Base-by-base conservation (phyloP, 257 asterid genomes). In the Nemophila menziesii region DNA sequence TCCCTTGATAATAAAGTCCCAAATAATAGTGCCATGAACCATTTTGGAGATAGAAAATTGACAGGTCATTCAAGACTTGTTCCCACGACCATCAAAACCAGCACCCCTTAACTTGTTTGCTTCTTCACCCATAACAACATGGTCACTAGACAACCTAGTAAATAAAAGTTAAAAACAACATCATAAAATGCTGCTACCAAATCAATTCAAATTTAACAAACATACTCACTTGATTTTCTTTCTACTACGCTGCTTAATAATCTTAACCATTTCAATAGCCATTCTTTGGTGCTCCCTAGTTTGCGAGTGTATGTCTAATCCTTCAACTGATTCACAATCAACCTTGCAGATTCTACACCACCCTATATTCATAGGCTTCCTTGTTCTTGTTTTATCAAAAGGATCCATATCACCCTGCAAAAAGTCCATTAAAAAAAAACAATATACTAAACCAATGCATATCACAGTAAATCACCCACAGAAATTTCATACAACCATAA, bases 311-410 rank as follows among this genome's bases (percentile, higher is more conserved):
- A 75, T 49, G 50, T 87, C 93, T 48, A 87, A 63, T 20, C 86
- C 80, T 58, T 83, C 95, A 38, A 83, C 77, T 5, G 95, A 66
- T 56, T 75, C 93, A 64, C 95, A 87, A 63, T 87, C 97, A 39
- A 73, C 39, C 62, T 66, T 67, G 67, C 97, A 87, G 33, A 87
- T 65, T 60, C 89, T 74, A 62, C 97, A 87, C 97, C 97, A 87
- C 20, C 90, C 97, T 51, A 54, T 62, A 68, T 79, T 71, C 21
- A 60, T 9, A 38, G 75, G 74, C 52, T 68, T 73, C 66, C 92
- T 76, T 69, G 69, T 83, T 64, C 93, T 65, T 52, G 86, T 59
- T 46, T 58, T 70, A 49, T 75, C 80, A 46, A 73, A 75, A 15
- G 79, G 58, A 52, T 67, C 76, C 62, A 61, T 17, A 17, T 66